Evolutionary conservation across 1,284 basidiomycete species (phyloP), one percentile per base, ranked within the genome.

Genomic region (Cutaneotrichosporon sp.): DNA sequence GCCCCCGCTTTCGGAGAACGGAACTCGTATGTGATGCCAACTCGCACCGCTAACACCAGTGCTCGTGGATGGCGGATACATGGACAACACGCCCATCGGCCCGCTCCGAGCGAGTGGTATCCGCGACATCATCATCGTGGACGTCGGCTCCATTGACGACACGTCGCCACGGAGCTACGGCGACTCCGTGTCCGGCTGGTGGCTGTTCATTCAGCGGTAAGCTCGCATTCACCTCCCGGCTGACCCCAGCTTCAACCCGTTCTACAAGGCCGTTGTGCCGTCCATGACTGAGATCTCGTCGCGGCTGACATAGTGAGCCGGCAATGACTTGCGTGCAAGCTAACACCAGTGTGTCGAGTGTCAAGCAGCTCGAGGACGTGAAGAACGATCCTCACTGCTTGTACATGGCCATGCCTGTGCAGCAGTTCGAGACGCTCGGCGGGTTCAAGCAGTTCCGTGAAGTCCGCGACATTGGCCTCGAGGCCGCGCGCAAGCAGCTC

Each of bases 221-320:
- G 67, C 50, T 8, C 1, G 1, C 5, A 10, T 8, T 16, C 14
- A 5, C 3, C 10, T 31, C 25, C 68, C 45, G 70, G 69, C 39
- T 49, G 33, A 59, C 35, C 8, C 9, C 44, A 71, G 71, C 24
- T 68, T 75, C 54, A 93, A 93, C 70, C 91, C 90, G 0, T 93
- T 93, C 70, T 88, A 87, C 35, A 85, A 82, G 46, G 79, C 83
- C 56, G 84, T n/a, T 5, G 84, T 97, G 8, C 90, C 93, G 24
- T 87, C 87, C 16, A 96, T 98, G 70, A 91, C 96, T 1, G 94
- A 98, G 68, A 90, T 99, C 49, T 96, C 97, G 67, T 87, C 88
- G 65, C 84, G 96, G 16, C 79, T 99, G 48, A 90, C 94, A 46
- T 99, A 98, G 91, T 94, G 65, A 61, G 89, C 68, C 6, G 29